Evolutionary conservation across 495 filamentous ascomycete genomes (phyloP), one percentile per base, ranked within the genome.

Genomic region (Daldinia childiae): DNA sequence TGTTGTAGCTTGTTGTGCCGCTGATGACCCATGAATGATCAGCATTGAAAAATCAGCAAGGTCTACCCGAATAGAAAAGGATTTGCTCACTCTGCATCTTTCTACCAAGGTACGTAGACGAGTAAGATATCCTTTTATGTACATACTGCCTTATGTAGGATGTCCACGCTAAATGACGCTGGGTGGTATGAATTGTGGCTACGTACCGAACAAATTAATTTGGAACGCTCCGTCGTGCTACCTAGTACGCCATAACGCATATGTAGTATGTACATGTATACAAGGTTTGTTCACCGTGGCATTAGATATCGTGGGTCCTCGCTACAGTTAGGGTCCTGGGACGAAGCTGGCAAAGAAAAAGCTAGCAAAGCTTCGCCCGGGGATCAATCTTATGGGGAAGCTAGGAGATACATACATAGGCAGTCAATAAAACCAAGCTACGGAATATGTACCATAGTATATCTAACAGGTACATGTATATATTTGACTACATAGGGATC

Each of bases 21-120:
- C n/a, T 6, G 26, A 38, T 56, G 21, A 21, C 9, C 52, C 29
- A 19, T 34, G 1, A 19, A 34, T 51, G 59, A 69, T 63, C 66
- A 59, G 26, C 66, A 36, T 36, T 43, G 27, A 52, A 59, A 58
- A 59, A 8, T 34, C 56, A 38, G 15, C 56, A 27, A 50, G 15
- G 14, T 43, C 27, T 29, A 32, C 17, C 38, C 39, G 15, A 21
- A 52, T n/a, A 39, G 45, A 26, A 29, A 58, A 60, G 45, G 68
- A 71, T 66, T 58, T 60, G 55, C 43, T 54, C 52, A 56, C 17
- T 45, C 32, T 61, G 50, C 61, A 61, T 56, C 41, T 19, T 17
- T 48, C 43, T 24, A 48, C 43, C 43, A 48, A 48, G 19, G 43
- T 48, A 48, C 17, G 9, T 48, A 24, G 19, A 48, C 19, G 43